A percentile compares a stretch with the other conserved stretches of the same genome.
phyloP scores from a whole-genome alignment of 805 yeast species.

The Priceomyces haplophilus region DNA sequence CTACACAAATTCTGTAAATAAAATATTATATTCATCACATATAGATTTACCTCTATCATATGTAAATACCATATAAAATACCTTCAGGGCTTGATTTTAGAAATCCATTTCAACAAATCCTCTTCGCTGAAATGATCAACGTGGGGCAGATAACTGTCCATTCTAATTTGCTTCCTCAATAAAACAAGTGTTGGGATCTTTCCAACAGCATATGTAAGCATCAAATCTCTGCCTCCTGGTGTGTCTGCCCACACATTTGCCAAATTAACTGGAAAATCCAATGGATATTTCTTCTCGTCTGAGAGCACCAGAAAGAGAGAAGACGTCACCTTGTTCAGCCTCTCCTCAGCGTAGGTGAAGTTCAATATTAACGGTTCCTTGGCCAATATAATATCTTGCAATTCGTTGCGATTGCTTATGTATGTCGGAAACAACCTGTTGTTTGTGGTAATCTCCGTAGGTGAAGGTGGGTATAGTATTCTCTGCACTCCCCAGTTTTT shows the following conservation, averaged over 20 bases:
- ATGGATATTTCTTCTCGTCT: slow-evolving; percentile 26
- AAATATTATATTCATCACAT: too few relatives aligned
- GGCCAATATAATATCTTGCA: slow-evolving; percentile 50
- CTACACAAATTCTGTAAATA: not conserved
- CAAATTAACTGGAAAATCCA: slow-evolving; percentile 48
- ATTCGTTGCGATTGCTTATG: slow-evolving; percentile 55
- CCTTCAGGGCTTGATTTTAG: slow-evolving; percentile 3
- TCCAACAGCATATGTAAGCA: slow-evolving; percentile 52
- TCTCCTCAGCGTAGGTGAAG: slow-evolving; percentile 62
- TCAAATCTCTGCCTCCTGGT: slow-evolving; percentile 56
- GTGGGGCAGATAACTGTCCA: slow-evolving; percentile 26
- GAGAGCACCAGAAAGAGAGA: slow-evolving; percentile 42
- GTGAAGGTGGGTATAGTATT: slow-evolving; percentile 40
- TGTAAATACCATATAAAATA: not conserved
- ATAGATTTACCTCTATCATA: too few relatives aligned
- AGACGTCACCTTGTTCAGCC: slow-evolving; percentile 60
- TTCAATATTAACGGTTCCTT: slow-evolving; percentile 66
- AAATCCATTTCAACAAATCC: slow-evolving; percentile 30
- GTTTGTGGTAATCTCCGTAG: slow-evolving; percentile 34
- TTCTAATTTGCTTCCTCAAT: slow-evolving; percentile 61
- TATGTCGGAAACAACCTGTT: slow-evolving; percentile 39
- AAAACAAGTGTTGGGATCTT: slow-evolving; percentile 67
- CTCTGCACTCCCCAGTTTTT: slow-evolving; percentile 15
- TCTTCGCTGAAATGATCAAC: slow-evolving; percentile 22
- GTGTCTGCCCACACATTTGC: slow-evolving; percentile 74